Conservation (phyloP, 2,329 filamentous ascomycete genomes). For the Lasiodiplodia citricola region DNA sequence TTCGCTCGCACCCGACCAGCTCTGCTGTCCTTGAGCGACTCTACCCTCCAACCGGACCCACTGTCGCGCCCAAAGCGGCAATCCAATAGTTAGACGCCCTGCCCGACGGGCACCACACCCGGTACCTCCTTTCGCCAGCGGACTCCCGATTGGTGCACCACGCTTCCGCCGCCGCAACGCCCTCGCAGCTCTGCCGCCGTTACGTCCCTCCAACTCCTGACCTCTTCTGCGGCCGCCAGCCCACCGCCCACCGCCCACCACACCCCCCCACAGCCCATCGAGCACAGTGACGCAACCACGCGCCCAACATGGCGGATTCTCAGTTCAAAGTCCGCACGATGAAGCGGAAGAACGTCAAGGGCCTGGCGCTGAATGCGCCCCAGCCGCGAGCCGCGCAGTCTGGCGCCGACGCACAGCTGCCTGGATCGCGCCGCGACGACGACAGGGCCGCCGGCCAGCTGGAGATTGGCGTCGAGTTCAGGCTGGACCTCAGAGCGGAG, state of each 20-base stretch:
- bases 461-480: conserved; percentile 97
- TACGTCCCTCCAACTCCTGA: conserved; percentile 20
- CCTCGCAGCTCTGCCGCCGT: not conserved
- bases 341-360: conserved; percentile 99
- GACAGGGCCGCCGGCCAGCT: conserved; percentile 71
- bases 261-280: conserved; percentile 8
- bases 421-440: conserved; percentile 64
- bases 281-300: conserved; percentile 22
- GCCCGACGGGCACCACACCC: conserved; percentile 21
- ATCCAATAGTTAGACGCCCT: conserved; percentile 26
- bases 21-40: conserved; percentile 8
- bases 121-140: conserved; percentile 26
- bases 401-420: conserved; percentile 70
- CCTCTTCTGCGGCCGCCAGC: conserved; percentile 54
- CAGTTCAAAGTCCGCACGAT: conserved; percentile 74
- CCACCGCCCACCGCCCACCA: not conserved
- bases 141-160: conserved; percentile 23
- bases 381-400: conserved; percentile 76
- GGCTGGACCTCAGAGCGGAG: conserved; percentile 86
- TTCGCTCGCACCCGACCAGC: not conserved
- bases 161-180: conserved; percentile 2
- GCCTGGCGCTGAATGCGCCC: conserved; percentile 82
- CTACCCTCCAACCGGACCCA: conserved; percentile 11
- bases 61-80: conserved; percentile 25
- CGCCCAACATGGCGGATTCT: conserved; percentile 54